These are phyloP conservation scores for Ceratocystis lukuohia DNA, from an alignment of 2,329 filamentous ascomycete genomes.

Conservation along the genomic window DNA sequence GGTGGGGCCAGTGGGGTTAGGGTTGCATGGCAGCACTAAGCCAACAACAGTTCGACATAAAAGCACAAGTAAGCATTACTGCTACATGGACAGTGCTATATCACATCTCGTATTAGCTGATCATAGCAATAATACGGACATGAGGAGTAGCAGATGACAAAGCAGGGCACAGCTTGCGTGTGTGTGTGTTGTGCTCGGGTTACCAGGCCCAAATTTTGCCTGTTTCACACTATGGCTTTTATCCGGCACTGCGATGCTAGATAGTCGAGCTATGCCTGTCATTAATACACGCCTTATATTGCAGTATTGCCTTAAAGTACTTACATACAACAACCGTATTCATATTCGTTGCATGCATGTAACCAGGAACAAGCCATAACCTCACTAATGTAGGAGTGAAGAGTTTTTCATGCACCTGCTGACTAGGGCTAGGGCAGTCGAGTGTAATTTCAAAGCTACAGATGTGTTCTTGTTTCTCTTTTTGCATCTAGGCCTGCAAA, in stretches of 20 bases:
- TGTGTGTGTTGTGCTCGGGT: background rate
- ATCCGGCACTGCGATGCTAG: background rate
- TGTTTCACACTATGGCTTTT: background rate
- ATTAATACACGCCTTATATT: background rate
- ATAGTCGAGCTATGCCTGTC: background rate
- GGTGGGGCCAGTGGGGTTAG: background rate
- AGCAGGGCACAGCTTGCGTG: background rate
- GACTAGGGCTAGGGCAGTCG: background rate
- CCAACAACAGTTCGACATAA: too few relatives aligned
- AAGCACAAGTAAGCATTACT: too few relatives aligned
- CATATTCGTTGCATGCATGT: background rate
- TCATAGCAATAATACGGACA: too few relatives aligned
- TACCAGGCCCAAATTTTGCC: too few relatives aligned
- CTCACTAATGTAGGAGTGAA: background rate
- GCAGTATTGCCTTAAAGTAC: background rate
- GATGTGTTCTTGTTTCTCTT: background rate
- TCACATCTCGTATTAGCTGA: too few relatives aligned
- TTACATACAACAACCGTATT: background rate
- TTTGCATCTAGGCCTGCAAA: background rate
- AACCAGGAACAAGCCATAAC: background rate
- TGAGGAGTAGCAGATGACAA: background rate
- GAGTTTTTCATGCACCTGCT: background rate
- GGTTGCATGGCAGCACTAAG: background rate
- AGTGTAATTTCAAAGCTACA: background rate
- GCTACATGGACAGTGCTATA: too few relatives aligned